Conservation (phyloP, 2,329 filamentous ascomycete species). For the Scolecobasidium constrictum region DNA sequence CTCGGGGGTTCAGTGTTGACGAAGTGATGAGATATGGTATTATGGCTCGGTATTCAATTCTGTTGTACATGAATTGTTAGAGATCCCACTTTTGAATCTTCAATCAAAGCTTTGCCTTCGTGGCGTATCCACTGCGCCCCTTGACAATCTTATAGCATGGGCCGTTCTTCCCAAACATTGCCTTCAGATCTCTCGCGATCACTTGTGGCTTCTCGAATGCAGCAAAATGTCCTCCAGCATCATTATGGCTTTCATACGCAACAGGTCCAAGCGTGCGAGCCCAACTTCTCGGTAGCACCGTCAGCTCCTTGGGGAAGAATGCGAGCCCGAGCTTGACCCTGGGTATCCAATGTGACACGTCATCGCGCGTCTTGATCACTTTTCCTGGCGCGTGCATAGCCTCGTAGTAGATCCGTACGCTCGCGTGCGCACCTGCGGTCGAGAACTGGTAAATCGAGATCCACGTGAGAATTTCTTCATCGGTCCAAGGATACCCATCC, state of each 20-base stretch:
- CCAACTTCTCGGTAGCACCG: constrained; percentile 44
- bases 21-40: too few relatives aligned
- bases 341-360: constrained; percentile 31
- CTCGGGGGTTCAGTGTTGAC: too few relatives aligned
- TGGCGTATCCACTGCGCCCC: constrained; percentile 14
- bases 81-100: too few relatives aligned
- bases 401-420: constrained; percentile 64
- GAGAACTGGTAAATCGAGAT: constrained; percentile 63
- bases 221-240: constrained; percentile 50
- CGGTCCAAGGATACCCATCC: constrained; percentile 60
- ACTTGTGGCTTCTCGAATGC: constrained; percentile 46
- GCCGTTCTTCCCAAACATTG: constrained; percentile 45
- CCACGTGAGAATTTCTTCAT: constrained; percentile 69
- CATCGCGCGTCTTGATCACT: constrained; percentile 9
- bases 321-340: constrained; percentile 41
- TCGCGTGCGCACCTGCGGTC: constrained; percentile 56
- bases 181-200: constrained; percentile 41
- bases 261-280: constrained; percentile 47
- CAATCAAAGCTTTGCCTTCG: neutral
- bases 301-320: constrained; percentile 49
- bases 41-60: too few relatives aligned
- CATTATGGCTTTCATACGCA: constrained; percentile 43
- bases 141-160: constrained; percentile 23
- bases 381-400: constrained; percentile 29
- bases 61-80: too few relatives aligned